phyloP scores from a whole-genome alignment of 2,329 filamentous ascomycete species.

The Colletotrichum zoysiae region DNA sequence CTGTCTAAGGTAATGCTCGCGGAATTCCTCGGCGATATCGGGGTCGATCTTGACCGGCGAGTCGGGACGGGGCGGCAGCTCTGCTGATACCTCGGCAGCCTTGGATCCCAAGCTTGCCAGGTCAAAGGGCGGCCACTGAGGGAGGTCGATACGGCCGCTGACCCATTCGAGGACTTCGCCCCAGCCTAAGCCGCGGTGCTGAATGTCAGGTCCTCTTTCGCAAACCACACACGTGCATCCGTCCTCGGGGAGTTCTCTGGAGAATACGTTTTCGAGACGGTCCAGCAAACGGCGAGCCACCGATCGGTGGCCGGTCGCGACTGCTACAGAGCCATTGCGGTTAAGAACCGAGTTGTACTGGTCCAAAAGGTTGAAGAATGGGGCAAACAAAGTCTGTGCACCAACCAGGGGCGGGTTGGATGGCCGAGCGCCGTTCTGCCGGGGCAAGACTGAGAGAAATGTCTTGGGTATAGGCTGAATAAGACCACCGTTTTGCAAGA shows the following conservation, averaged over 20 bases:
- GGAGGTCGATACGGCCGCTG: constrained; percentile 87
- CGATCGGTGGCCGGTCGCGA: constrained; percentile 94
- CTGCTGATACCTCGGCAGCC: constrained; percentile 71
- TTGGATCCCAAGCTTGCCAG: constrained; percentile 73
- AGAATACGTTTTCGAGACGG: constrained; percentile 93
- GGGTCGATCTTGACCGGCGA: constrained; percentile 85
- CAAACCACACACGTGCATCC: constrained; percentile 92
- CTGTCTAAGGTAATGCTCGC: constrained; percentile 91
- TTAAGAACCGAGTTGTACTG: constrained; percentile 86
- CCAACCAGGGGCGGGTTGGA: constrained; percentile 75
- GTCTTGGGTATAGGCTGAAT: constrained; percentile 77
- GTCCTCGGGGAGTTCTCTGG: constrained; percentile 87
- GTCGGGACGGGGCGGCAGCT: constrained; percentile 67
- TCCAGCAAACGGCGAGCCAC: constrained; percentile 92
- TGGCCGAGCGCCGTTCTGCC: constrained; percentile 66
- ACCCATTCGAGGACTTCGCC: constrained; percentile 95
- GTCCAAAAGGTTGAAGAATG: constrained; percentile 85
- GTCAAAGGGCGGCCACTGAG: constrained; percentile 89
- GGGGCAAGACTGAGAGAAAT: constrained; percentile 75
- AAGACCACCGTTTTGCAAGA: constrained; percentile 89
- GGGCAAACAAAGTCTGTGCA: constrained; percentile 81
- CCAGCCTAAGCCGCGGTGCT: constrained; percentile 84
- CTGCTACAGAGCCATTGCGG: constrained; percentile 89
- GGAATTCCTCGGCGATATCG: constrained; percentile 92
- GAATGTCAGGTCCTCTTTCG: constrained; percentile 68